phyloP scores from a whole-genome alignment of 2,329 filamentous ascomycete species.

The Helicocarpus griseus region DNA sequence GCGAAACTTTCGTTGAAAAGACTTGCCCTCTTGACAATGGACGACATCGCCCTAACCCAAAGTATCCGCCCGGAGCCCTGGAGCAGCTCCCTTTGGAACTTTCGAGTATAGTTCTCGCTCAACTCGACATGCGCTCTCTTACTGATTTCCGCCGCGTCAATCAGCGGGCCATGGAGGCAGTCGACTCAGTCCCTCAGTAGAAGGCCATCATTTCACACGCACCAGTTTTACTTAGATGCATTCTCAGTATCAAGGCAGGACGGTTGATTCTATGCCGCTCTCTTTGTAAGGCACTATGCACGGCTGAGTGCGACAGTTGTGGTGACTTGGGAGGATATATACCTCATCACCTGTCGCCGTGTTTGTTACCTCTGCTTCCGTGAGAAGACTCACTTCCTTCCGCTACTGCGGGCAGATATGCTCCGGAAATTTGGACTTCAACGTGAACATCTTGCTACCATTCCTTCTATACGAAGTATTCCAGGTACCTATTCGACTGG shows the following conservation, averaged over 20 bases:
- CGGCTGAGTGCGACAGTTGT: conserved; percentile 25
- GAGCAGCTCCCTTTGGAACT: conserved; percentile 23
- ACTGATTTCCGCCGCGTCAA: conserved; percentile 29
- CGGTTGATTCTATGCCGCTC: too few relatives aligned
- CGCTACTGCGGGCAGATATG: neutral
- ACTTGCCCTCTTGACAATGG: conserved; percentile 19
- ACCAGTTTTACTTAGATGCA: too few relatives aligned
- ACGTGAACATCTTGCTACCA: too few relatives aligned
- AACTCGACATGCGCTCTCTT: conserved; percentile 25
- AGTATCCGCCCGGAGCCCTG: conserved; percentile 16
- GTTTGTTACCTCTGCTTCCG: too few relatives aligned
- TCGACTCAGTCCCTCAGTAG: conserved; percentile 31
- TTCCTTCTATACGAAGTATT: too few relatives aligned
- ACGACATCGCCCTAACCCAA: conserved; percentile 7
- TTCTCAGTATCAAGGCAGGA: too few relatives aligned
- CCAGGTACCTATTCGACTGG: too few relatives aligned
- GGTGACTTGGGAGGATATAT: conserved; percentile 31
- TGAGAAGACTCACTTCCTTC: too few relatives aligned
- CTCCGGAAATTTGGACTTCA: too few relatives aligned
- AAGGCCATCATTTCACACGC: conserved; percentile 20
- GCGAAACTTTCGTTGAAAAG: conserved; percentile 4
- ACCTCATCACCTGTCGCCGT: conserved; percentile 30
- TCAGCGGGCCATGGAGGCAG: conserved; percentile 23
- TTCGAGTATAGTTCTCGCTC: conserved; percentile 18
- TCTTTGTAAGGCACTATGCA: conserved; percentile 26